Conservation (phyloP, 2,329 filamentous ascomycete genomes). For the Moelleriella libera region DNA sequence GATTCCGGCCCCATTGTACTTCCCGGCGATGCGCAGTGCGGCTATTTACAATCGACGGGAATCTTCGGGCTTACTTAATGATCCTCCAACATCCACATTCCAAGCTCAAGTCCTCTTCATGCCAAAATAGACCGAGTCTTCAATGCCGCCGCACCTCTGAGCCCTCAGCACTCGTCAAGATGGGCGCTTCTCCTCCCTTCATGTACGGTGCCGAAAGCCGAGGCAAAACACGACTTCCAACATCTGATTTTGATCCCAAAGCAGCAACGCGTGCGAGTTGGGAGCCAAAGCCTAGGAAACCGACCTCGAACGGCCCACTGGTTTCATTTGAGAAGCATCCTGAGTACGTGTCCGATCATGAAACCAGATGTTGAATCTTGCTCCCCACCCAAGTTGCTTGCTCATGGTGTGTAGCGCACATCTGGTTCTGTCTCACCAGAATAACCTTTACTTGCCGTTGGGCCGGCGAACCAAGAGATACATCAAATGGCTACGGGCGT, state of each 20-base stretch:
- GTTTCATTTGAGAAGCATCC: conserved; percentile 77
- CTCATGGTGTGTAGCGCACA: conserved; percentile 27
- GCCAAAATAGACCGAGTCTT: too few species aligned
- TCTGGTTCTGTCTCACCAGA: conserved; percentile 47
- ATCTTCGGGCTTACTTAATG: background rate
- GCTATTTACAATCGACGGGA: too few species aligned
- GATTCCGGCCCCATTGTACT: background rate
- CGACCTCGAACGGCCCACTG: conserved; percentile 60
- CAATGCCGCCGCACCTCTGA: background rate
- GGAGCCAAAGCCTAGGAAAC: conserved; percentile 44
- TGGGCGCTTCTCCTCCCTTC: conserved; percentile 41
- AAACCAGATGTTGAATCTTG: background rate
- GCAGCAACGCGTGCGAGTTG: conserved; percentile 70
- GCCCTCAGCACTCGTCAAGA: background rate
- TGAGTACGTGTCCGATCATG: conserved; percentile 46
- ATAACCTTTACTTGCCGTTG: conserved; percentile 50
- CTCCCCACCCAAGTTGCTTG: background rate
- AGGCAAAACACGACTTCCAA: conserved; percentile 38
- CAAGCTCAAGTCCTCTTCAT: background rate
- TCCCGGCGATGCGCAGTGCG: too few species aligned
- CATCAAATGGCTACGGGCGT: conserved; percentile 53
- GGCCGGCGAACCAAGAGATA: conserved; percentile 53
- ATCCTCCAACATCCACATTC: background rate
- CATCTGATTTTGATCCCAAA: conserved; percentile 67
- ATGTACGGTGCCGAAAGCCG: conserved; percentile 48